A percentile compares a stretch with the other conserved stretches of the same genome.
These are phyloP conservation scores for Wickerhamiella dianesei DNA, from an alignment of 805 yeast species.

Conservation along the genomic window DNA sequence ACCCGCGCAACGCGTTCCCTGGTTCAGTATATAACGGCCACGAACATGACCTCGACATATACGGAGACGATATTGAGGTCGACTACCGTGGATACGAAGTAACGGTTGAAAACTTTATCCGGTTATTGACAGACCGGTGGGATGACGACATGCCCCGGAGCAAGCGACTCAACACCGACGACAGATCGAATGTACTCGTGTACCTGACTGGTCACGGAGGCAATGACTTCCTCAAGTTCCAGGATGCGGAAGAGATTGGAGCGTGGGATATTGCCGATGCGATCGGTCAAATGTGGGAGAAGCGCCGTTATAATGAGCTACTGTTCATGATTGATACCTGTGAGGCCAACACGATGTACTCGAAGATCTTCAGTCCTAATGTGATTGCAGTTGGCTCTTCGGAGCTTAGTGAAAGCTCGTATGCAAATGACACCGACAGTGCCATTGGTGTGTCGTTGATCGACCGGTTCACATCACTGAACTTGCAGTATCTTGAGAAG, in stretches of 20 bases:
- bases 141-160: conserved; percentile 86
- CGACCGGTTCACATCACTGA: conserved; percentile 88
- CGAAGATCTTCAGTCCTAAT: conserved; percentile 83
- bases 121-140: conserved; percentile 91
- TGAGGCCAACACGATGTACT: conserved; percentile 97
- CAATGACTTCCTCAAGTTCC: conserved; percentile 90
- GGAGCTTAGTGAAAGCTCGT: conserved; percentile 73
- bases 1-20: conserved; percentile 88
- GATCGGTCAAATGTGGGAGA: conserved; percentile 91
- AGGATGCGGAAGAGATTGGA: conserved; percentile 95
- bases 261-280: conserved; percentile 95
- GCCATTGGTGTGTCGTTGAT: conserved; percentile 97
- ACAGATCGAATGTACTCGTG: conserved; percentile 81
- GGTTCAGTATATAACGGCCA: conserved; percentile 92
- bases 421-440: conserved; percentile 89
- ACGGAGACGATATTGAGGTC: conserved; percentile 90
- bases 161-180: conserved; percentile 82
- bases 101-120: conserved; percentile 90
- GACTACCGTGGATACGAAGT: conserved; percentile 97
- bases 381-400: conserved; percentile 88
- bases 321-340: conserved; percentile 98
- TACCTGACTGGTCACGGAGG: conserved; percentile 99
- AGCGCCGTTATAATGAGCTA: conserved; percentile 86
- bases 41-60: conserved; percentile 80
- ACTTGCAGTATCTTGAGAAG: conserved; percentile 73